These are phyloP conservation scores for Rhodotorula diobovata DNA, from an alignment of 768 basidiomycete species.

Conservation along the genomic window DNA sequence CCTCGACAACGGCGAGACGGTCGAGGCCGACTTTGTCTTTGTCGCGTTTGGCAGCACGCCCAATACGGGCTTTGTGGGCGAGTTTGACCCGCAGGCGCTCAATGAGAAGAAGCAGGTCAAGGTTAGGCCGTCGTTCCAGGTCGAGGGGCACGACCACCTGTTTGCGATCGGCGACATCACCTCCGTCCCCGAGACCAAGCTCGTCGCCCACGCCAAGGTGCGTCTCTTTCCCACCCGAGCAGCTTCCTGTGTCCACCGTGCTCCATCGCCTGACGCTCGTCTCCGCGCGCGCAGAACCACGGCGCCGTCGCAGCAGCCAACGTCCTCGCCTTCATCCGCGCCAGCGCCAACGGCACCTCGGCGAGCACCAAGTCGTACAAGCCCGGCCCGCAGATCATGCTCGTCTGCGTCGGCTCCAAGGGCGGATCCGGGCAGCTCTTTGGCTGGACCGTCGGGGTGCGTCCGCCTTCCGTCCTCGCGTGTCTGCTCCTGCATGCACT, in stretches of 20 bases:
- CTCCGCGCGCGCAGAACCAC: conserved; percentile 6
- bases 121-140: conserved; percentile 20
- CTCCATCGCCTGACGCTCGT: too few species aligned
- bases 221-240: neutral
- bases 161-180: conserved; percentile 31
- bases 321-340: conserved; percentile 11
- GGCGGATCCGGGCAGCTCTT: conserved; percentile 31
- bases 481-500: neutral
- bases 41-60: conserved; percentile 23
- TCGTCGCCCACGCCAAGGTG: conserved; percentile 10
- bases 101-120: neutral
- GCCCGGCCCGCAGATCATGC: conserved; percentile 11
- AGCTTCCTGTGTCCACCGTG: too few species aligned
- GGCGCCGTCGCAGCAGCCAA: conserved; percentile 11
- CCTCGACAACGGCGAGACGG: neutral
- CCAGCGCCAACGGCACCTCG: neutral
- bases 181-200: conserved; percentile 14
- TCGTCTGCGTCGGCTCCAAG: conserved; percentile 10
- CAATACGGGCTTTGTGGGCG: conserved; percentile 3
- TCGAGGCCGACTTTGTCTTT: conserved; percentile 35
- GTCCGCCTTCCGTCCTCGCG: neutral
- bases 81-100: conserved; percentile 5
- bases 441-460: conserved; percentile 15
- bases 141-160: neutral
- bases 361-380: conserved; percentile 13